Percentiles rank a stretch among this genome's conserved stretches.
Conservation (phyloP, 352 stramenopile genomes). For the Pythium biforme region DNA sequence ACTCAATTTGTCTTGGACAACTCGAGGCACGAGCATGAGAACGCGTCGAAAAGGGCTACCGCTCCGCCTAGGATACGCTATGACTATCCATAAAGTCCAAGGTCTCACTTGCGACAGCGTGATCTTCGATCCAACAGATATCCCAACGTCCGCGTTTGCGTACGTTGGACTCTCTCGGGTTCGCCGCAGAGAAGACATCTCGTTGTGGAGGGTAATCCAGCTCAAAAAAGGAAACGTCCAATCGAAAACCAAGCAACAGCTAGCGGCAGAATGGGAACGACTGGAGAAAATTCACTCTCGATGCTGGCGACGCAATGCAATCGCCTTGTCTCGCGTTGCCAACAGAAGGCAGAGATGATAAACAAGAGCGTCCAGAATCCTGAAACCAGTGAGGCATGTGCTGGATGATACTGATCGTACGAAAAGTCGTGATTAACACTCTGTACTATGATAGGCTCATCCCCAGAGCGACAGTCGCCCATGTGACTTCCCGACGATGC, state of each 20-base stretch:
- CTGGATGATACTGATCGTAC: not conserved
- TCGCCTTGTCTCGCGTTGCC: not conserved
- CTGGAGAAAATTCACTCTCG: not conserved
- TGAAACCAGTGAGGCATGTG: not conserved
- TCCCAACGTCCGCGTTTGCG: conserved; percentile 12
- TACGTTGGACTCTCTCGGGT: conserved; percentile 13
- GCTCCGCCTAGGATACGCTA: conserved; percentile 8
- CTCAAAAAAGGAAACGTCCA: not conserved
- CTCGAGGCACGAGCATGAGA: not conserved
- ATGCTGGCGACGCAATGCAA: not conserved
- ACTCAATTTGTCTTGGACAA: not conserved
- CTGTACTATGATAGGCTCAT: no score
- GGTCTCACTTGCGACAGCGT: conserved; percentile 5
- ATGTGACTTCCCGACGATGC: no score
- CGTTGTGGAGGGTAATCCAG: not conserved
- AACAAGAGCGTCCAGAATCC: not conserved
- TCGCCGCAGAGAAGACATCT: not conserved
- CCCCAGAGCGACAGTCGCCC: no score
- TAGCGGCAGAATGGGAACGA: not conserved
- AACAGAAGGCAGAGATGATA: not conserved
- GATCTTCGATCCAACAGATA: conserved; percentile 10
- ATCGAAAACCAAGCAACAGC: not conserved
- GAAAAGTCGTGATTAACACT: not conserved
- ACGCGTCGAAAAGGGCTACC: conserved; percentile 1
- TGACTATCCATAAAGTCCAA: conserved; percentile 20